These are phyloP conservation scores for Venturia aucupariae DNA, from an alignment of 2,329 filamentous ascomycete species.

Conservation along the genomic window DNA sequence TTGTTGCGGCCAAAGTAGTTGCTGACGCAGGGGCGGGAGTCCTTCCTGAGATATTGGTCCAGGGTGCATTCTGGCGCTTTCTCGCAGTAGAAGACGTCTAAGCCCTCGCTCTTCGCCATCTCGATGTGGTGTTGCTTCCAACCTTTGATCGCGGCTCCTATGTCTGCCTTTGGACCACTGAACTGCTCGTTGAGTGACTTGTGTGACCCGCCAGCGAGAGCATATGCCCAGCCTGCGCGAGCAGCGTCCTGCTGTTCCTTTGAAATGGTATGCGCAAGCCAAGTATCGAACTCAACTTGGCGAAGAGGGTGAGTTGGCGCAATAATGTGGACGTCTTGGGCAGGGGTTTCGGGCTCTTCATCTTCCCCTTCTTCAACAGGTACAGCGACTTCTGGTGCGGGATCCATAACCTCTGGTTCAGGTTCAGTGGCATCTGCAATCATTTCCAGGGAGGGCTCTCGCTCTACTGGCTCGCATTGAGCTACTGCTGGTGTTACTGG, in stretches of 20 bases:
- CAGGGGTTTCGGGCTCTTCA: neutral
- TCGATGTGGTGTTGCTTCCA: neutral
- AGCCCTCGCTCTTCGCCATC: neutral
- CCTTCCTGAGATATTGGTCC: slow-evolving; percentile 2
- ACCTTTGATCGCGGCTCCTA: neutral
- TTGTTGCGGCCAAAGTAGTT: slow-evolving; percentile 13
- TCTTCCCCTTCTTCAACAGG: neutral
- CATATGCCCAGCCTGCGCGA: neutral
- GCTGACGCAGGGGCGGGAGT: slow-evolving; percentile 10
- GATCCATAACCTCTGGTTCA: neutral
- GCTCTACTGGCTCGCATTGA: neutral
- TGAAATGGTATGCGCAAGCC: neutral
- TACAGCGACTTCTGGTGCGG: neutral
- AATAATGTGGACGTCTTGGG: neutral
- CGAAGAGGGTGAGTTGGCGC: neutral
- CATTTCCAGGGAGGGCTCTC: neutral
- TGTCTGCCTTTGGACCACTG: neutral
- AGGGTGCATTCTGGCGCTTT: neutral
- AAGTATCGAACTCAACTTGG: neutral
- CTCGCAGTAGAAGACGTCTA: neutral
- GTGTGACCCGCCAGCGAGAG: neutral
- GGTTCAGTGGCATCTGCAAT: neutral
- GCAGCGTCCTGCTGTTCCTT: neutral
- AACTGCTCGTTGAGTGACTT: neutral
- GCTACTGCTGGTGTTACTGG: neutral